Evolutionary conservation across 176 grass and related monocot genomes (phyloP).

Genomic region (Pontederia paniculata): DNA sequence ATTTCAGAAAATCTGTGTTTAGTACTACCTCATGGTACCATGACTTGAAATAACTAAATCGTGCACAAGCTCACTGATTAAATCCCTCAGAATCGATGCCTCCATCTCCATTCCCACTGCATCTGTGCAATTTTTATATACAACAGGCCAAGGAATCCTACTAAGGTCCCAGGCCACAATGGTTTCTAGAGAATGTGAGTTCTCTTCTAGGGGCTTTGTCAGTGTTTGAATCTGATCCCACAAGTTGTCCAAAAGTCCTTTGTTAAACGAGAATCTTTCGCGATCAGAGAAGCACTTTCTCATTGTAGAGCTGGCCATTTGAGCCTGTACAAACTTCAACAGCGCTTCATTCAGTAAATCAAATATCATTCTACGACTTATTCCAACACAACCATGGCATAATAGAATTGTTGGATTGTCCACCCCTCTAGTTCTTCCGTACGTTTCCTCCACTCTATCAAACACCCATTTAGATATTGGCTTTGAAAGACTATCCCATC

Average conservation of each 20-base stretch:
- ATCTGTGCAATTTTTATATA: conserved; percentile 39
- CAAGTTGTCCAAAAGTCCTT: conserved; percentile 39
- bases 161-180: conserved; percentile 63
- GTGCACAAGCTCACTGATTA: conserved; percentile 64
- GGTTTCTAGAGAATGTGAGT: conserved; percentile 31
- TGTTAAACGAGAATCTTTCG: conserved; percentile 21
- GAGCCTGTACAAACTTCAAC: conserved; percentile 20
- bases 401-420: conserved; percentile 1
- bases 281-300: conserved; percentile 22
- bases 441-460: conserved; percentile 40
- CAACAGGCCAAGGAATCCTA: conserved; percentile 35
- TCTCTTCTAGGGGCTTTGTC: conserved; percentile 9
- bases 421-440: not conserved
- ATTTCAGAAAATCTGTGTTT: too few relatives aligned
- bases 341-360: conserved; percentile 66
- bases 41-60: conserved; percentile 8
- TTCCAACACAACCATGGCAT: not conserved
- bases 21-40: too few relatives aligned
- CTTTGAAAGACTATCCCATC: conserved; percentile 22
- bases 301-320: conserved; percentile 28
- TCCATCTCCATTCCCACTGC: conserved; percentile 40
- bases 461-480: conserved; percentile 51
- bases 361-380: conserved; percentile 60
- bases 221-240: conserved; percentile 31
- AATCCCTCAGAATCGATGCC: conserved; percentile 46